phyloP scores from a whole-genome alignment of 768 basidiomycete genomes.

The Trametes sanguinea region DNA sequence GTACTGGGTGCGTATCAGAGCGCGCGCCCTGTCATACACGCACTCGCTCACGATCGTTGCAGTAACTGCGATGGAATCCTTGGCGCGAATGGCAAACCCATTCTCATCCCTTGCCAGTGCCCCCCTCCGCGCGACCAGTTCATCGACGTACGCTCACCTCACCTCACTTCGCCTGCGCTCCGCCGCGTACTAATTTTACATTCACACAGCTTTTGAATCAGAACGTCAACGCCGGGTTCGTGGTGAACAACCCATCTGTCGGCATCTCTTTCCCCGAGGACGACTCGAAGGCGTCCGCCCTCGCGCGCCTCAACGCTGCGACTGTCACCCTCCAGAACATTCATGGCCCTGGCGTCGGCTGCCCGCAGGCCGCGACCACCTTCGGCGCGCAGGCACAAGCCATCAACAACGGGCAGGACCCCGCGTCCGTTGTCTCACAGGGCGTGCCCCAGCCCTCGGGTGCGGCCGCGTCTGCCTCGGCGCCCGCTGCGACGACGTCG shows the following conservation, averaged over 20 bases:
- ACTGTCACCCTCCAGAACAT: slow-evolving; percentile 71
- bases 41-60: not conserved
- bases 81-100: slow-evolving; percentile 19
- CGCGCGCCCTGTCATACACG: not conserved
- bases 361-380: slow-evolving; percentile 64
- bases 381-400: slow-evolving; percentile 41
- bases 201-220: slow-evolving; percentile 37
- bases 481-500: slow-evolving; percentile 22
- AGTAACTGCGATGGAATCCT: slow-evolving; percentile 32
- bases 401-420: slow-evolving; percentile 8
- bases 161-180: not conserved
- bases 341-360: slow-evolving; percentile 63
- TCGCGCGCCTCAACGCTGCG: slow-evolving; percentile 51
- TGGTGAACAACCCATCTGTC: slow-evolving; percentile 43
- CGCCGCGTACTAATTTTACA: not conserved
- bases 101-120: slow-evolving; percentile 41
- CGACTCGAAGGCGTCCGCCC: slow-evolving; percentile 38
- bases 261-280: slow-evolving; percentile 46
- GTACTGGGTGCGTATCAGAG: slow-evolving; percentile 29
- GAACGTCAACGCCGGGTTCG: slow-evolving; percentile 44
- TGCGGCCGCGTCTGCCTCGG: no score
- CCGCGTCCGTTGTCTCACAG: slow-evolving; percentile 3
- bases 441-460: not conserved
- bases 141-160: slow-evolving; percentile 12
- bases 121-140: slow-evolving; percentile 35